Evolutionary conservation across 495 filamentous ascomycete species (phyloP).

Genomic region (Podospora bellae-mahoneyi): DNA sequence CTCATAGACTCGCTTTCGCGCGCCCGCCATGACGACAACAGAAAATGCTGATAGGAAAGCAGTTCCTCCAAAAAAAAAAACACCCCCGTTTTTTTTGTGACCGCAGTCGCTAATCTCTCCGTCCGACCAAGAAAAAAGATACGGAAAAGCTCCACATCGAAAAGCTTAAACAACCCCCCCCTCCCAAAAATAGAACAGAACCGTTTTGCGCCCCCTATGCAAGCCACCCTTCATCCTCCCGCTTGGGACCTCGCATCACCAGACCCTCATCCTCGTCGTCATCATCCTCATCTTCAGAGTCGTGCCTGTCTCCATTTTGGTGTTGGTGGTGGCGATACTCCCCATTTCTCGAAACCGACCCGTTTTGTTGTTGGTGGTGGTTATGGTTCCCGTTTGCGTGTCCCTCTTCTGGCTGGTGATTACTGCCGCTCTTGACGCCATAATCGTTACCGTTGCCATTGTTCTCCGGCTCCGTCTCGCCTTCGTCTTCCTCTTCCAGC

Average conservation of each 20-base stretch:
- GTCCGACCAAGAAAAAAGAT: background rate
- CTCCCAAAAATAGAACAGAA: background rate
- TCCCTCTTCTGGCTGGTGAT: conserved; percentile 4
- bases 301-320: conserved; percentile 8
- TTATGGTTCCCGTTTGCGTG: conserved; percentile 16
- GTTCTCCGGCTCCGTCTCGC: conserved; percentile 18
- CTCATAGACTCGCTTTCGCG: background rate
- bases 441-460: conserved; percentile 20
- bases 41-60: background rate
- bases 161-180: background rate
- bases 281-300: conserved; percentile 33
- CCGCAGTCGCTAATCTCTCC: background rate
- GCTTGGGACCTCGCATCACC: conserved; percentile 48
- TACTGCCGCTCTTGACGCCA: conserved; percentile 5
- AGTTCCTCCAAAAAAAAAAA: background rate
- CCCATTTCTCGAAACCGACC: conserved; percentile 13
- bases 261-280: conserved; percentile 44
- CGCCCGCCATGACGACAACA: background rate
- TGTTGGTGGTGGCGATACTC: conserved; percentile 9
- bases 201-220: conserved; percentile 27
- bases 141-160: background rate
- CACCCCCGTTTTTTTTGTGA: background rate
- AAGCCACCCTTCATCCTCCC: conserved; percentile 51
- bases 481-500: conserved; percentile 46
- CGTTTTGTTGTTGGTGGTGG: conserved; percentile 21